Conservation (phyloP, 768 basidiomycete genomes). For the Suillus ampliporus region DNA sequence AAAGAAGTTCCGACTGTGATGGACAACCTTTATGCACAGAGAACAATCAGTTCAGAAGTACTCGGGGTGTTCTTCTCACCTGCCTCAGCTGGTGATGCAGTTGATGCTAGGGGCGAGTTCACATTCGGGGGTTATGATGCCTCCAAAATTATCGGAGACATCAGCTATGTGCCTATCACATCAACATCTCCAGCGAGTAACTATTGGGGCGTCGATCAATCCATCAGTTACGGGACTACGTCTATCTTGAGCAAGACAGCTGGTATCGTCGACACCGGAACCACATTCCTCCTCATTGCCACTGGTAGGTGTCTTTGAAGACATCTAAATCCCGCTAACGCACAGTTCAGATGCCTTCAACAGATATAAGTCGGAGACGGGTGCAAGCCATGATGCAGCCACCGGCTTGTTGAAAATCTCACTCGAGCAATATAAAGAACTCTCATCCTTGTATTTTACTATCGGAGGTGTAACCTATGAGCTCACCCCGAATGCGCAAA, state of each 20-base stretch:
- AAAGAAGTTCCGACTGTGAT: conserved; percentile 27
- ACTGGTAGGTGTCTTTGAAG: conserved; percentile 1
- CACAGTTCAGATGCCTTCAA: conserved; percentile 26
- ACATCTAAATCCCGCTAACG: neutral
- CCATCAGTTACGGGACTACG: conserved; percentile 31
- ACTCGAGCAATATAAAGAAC: conserved; percentile 6
- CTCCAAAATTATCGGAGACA: conserved; percentile 18
- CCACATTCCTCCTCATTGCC: conserved; percentile 33
- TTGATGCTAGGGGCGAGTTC: conserved; percentile 20
- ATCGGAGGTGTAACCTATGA: conserved; percentile 22
- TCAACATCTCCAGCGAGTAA: conserved; percentile 33
- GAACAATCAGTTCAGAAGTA: conserved; percentile 30
- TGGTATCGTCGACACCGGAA: conserved; percentile 45
- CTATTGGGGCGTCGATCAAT: conserved; percentile 42
- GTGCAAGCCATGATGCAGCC: conserved; percentile 15
- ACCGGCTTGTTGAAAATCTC: conserved; percentile 24
- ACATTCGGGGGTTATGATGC: conserved; percentile 23
- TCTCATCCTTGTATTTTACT: conserved; percentile 12
- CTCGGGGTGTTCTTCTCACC: conserved; percentile 41
- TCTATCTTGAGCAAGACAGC: conserved; percentile 30
- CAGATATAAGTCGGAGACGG: conserved; percentile 29
- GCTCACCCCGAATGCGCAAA: conserved; percentile 35
- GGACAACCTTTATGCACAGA: conserved; percentile 40
- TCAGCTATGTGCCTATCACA: conserved; percentile 34
- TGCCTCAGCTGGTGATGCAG: conserved; percentile 10